phyloP scores from a whole-genome alignment of 106 monocot genomes.

The Gastrodia elata region DNA sequence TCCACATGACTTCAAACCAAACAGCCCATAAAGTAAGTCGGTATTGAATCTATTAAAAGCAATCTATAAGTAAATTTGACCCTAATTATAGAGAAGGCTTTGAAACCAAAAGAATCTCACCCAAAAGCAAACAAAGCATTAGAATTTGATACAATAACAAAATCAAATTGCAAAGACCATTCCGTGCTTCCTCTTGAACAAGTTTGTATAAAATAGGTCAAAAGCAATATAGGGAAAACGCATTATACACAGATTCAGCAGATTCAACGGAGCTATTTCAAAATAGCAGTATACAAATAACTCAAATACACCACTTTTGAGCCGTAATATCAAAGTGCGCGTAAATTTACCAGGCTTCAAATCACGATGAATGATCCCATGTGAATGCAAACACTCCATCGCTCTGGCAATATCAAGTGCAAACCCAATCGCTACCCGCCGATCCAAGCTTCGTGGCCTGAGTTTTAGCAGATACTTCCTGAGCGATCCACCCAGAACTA shows the following conservation, averaged over 20 bases:
- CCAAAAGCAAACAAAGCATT: neutral
- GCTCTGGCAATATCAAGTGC: conserved; percentile 88
- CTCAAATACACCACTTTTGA: neutral
- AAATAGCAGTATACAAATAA: neutral
- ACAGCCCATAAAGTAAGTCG: neutral
- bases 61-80: neutral
- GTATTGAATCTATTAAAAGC: neutral
- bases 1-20: too few relatives aligned
- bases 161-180: neutral
- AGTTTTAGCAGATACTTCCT: conserved; percentile 69
- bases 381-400: conserved; percentile 97
- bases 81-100: too few relatives aligned
- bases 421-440: conserved; percentile 64
- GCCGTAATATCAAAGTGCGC: neutral
- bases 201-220: neutral
- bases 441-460: conserved; percentile 71
- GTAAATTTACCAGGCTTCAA: conserved; percentile 83
- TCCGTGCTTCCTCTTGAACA: neutral
- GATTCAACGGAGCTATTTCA: neutral
- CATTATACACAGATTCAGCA: neutral
- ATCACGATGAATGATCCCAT: conserved; percentile 98
- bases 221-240: neutral
- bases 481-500: conserved; percentile 73
- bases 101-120: too few relatives aligned
- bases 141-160: neutral